Evolutionary conservation across 1,284 basidiomycete species (phyloP).

Genomic region (Tilletia walkeri): DNA sequence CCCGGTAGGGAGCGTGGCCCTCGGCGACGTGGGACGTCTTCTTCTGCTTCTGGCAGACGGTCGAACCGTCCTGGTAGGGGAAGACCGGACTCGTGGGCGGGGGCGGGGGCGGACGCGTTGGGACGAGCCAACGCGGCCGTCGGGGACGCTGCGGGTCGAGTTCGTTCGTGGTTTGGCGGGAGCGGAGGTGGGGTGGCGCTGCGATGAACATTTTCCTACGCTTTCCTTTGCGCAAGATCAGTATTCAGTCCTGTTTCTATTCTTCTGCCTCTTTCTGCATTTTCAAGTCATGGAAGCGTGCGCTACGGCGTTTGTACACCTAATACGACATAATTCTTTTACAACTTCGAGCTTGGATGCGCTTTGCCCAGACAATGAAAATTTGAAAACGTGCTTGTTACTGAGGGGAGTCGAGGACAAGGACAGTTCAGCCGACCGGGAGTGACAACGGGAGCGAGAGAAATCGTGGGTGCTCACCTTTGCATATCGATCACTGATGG

Average conservation of each 20-base stretch:
- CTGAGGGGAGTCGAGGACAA: not conserved
- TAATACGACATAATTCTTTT: no score
- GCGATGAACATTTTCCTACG: not conserved
- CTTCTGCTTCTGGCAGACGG: not conserved
- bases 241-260: no score
- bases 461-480: not conserved
- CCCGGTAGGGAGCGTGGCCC: not conserved
- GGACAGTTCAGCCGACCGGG: not conserved
- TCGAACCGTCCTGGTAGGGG: not conserved
- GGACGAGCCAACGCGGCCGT: not conserved
- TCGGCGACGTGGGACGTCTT: not conserved
- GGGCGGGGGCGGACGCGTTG: not conserved
- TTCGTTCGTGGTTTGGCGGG: slow-evolving; percentile 10
- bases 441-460: not conserved
- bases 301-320: no score
- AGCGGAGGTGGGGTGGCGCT: not conserved
- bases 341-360: no score
- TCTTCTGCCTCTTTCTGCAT: no score
- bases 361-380: not conserved
- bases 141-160: not conserved
- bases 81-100: not conserved
- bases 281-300: no score
- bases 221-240: no score
- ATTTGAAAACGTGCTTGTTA: not conserved
- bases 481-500: slow-evolving; percentile 13